phyloP scores from a whole-genome alignment of 345 rosid genomes.

The Raphanus sativus region DNA sequence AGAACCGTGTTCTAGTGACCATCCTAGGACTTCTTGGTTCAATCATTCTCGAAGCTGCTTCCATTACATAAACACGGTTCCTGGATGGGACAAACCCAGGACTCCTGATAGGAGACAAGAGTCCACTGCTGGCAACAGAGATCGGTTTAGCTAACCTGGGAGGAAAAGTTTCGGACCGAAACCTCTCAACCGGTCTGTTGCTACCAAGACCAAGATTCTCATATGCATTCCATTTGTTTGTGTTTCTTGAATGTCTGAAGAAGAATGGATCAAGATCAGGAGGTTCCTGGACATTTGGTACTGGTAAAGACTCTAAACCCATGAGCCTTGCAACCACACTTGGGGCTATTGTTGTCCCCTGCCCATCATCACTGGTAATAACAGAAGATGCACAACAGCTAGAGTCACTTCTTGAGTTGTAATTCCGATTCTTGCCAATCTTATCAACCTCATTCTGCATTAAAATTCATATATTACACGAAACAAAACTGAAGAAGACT shows the following conservation, averaged over 20 bases:
- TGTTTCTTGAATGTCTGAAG: slow-evolving; percentile 38
- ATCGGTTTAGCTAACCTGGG: slow-evolving; percentile 73
- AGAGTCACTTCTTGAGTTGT: slow-evolving; percentile 50
- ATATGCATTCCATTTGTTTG: slow-evolving; percentile 45
- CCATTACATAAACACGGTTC: slow-evolving; percentile 63
- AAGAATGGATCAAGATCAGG: slow-evolving; percentile 39
- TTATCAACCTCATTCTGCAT: slow-evolving; percentile 54
- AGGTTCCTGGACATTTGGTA: slow-evolving; percentile 45
- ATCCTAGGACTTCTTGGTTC: slow-evolving; percentile 63
- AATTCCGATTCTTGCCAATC: slow-evolving; percentile 42
- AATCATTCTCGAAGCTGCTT: slow-evolving; percentile 82
- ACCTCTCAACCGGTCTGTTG: slow-evolving; percentile 61
- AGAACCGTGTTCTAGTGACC: slow-evolving; percentile 42
- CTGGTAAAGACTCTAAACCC: slow-evolving; percentile 92
- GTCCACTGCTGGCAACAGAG: slow-evolving; percentile 58
- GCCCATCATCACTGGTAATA: slow-evolving; percentile 65
- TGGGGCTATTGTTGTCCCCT: slow-evolving; percentile 59
- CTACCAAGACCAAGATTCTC: slow-evolving; percentile 46
- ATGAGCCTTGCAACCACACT: slow-evolving; percentile 93
- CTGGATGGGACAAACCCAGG: slow-evolving; percentile 56
- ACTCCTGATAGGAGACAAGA: slow-evolving; percentile 72
- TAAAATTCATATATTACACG: not conserved
- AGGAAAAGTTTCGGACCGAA: slow-evolving; percentile 78
- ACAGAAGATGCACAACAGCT: slow-evolving; percentile 65
- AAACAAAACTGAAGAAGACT: not conserved